These are phyloP conservation scores for Vaccinium vitisidaea DNA, from an alignment of 148 eudicot genomes.

Conservation along the genomic window DNA sequence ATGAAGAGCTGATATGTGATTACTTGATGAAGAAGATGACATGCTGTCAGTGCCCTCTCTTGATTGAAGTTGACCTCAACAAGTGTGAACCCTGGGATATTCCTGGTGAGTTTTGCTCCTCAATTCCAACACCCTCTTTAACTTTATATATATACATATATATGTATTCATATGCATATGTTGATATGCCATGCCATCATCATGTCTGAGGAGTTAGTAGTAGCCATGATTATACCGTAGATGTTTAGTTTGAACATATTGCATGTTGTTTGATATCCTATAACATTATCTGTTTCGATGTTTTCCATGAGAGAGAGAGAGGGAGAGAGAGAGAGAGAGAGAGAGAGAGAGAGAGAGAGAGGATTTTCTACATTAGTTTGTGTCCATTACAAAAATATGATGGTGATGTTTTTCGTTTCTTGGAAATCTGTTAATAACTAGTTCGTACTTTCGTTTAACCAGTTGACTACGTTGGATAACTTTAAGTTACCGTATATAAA, in stretches of 20 bases:
- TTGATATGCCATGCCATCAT: neutral
- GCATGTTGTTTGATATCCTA: too few relatives aligned
- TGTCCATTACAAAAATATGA: neutral
- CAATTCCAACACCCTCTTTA: neutral
- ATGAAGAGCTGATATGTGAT: slow-evolving; percentile 88
- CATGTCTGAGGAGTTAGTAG: neutral
- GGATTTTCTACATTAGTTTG: neutral
- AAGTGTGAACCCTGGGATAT: slow-evolving; percentile 95
- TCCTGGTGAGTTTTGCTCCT: slow-evolving; percentile 44
- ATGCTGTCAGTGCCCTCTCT: slow-evolving; percentile 38
- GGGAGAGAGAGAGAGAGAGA: neutral
- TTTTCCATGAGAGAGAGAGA: neutral
- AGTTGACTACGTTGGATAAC: neutral
- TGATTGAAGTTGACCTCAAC: slow-evolving; percentile 85
- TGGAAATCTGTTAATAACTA: neutral
- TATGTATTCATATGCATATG: neutral
- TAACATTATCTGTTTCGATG: too few relatives aligned
- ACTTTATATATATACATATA: neutral
- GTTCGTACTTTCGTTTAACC: neutral
- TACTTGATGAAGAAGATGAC: slow-evolving; percentile 64
- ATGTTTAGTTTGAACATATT: too few relatives aligned
- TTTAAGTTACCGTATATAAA: neutral
- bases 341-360: neutral
- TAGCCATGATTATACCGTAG: too few relatives aligned
- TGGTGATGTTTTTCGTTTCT: neutral